These are phyloP conservation scores for Cyclostephanos invisitatus DNA, from an alignment of 108 stramenopile genomes.

Conservation along the genomic window DNA sequence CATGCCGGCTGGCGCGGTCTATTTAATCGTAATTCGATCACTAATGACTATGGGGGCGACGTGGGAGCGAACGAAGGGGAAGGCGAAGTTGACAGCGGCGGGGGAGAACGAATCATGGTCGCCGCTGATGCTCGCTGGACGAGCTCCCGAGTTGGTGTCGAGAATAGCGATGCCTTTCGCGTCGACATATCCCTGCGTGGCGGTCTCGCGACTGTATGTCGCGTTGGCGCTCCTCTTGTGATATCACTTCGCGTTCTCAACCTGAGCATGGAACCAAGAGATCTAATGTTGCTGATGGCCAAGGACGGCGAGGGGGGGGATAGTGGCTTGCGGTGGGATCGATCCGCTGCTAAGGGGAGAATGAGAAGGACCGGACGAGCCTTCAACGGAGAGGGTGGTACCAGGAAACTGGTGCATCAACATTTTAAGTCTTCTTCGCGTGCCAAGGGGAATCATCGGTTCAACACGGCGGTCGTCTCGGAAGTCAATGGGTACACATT, in stretches of 20 bases:
- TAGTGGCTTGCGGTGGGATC: conserved; percentile 32
- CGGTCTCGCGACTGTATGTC: conserved; percentile 39
- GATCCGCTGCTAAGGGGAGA: background rate
- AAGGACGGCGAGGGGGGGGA: conserved; percentile 58
- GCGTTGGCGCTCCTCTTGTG: conserved; percentile 66
- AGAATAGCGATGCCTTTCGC: conserved; percentile 80
- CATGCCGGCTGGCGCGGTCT: too few relatives aligned
- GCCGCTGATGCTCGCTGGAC: conserved; percentile 77
- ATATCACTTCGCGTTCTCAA: conserved; percentile 72
- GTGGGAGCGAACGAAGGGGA: too few relatives aligned
- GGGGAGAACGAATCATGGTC: conserved; percentile 53
- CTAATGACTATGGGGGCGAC: background rate
- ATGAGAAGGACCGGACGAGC: conserved; percentile 9
- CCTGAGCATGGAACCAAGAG: conserved; percentile 63
- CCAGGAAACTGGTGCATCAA: conserved; percentile 3
- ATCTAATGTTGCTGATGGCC: conserved; percentile 80
- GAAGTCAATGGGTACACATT: conserved; percentile 78
- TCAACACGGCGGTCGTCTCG: conserved; percentile 73
- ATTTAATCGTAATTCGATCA: background rate
- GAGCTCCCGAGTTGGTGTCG: conserved; percentile 66
- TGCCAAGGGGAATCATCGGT: conserved; percentile 37
- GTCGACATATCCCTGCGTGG: conserved; percentile 59
- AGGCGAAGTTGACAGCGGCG: background rate
- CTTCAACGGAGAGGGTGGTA: background rate
- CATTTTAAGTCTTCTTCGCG: background rate